A percentile compares a stretch with the other conserved stretches of the same genome.
Conservation (phyloP, 192 early-diverging fungal genomes). For the Mortierella claussenii region DNA sequence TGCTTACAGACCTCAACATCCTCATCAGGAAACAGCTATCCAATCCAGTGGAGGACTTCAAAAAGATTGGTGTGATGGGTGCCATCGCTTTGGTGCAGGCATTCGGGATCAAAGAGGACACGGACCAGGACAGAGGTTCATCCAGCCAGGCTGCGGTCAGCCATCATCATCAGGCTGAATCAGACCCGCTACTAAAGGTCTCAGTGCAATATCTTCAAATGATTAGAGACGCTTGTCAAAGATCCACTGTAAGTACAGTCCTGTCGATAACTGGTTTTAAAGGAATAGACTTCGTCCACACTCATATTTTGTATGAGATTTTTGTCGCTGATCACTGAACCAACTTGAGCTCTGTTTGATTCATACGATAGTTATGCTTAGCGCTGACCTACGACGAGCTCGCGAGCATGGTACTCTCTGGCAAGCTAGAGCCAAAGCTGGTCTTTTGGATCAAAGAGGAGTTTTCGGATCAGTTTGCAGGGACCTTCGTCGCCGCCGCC, state of each 20-base stretch:
- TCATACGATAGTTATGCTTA: conserved; percentile 68
- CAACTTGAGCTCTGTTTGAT: neutral
- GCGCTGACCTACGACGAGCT: conserved; percentile 80
- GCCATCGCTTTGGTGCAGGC: conserved; percentile 71
- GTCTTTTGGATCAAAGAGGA: conserved; percentile 77
- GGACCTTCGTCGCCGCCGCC: conserved; percentile 63
- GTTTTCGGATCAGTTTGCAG: conserved; percentile 67
- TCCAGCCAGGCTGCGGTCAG: conserved; percentile 45
- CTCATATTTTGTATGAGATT: conserved; percentile 47
- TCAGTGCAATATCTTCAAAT: conserved; percentile 69
- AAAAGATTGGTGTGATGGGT: conserved; percentile 79
- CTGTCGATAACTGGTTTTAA: too few relatives aligned
- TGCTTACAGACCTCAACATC: conserved; percentile 79
- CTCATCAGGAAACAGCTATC: conserved; percentile 83
- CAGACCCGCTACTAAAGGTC: conserved; percentile 57
- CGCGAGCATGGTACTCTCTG: conserved; percentile 67
- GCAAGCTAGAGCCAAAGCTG: conserved; percentile 63
- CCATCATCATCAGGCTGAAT: conserved; percentile 26
- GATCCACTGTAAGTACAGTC: conserved; percentile 56
- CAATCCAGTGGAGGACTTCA: conserved; percentile 69
- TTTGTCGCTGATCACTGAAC: too few relatives aligned
- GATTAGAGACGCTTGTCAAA: conserved; percentile 54
- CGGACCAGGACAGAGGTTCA: conserved; percentile 22
- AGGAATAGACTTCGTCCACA: neutral
- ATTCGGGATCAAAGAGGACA: conserved; percentile 57